Percentiles rank a stretch among this genome's conserved stretches.
These are phyloP conservation scores for Akanthomyces dipterigenus DNA, from an alignment of 2,329 filamentous ascomycete genomes.

Conservation along the genomic window DNA sequence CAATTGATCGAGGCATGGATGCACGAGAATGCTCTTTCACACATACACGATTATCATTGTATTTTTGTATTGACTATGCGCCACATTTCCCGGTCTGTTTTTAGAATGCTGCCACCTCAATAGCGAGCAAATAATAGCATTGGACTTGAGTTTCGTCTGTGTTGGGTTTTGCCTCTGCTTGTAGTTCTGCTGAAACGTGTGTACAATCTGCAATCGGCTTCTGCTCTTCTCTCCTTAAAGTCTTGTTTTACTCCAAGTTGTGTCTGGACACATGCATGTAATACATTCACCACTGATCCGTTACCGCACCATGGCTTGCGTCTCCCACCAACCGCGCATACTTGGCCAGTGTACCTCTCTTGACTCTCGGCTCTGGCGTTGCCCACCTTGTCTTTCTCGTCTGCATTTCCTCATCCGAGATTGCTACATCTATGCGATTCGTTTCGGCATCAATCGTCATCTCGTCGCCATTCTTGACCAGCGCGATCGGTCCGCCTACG, in stretches of 20 bases:
- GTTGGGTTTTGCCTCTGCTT: too few species aligned
- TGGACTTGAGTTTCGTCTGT: neutral
- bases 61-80: neutral
- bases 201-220: neutral
- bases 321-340: slow-evolving; percentile 84
- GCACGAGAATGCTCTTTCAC: neutral
- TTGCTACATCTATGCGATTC: slow-evolving; percentile 65
- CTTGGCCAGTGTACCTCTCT: slow-evolving; percentile 80
- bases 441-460: slow-evolving; percentile 80
- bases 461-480: slow-evolving; percentile 72
- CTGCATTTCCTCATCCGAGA: slow-evolving; percentile 64
- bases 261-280: neutral
- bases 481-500: slow-evolving; percentile 78
- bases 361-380: slow-evolving; percentile 64
- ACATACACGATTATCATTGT: neutral
- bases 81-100: neutral
- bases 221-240: neutral
- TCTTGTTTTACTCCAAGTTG: neutral
- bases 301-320: slow-evolving; percentile 86
- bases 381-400: slow-evolving; percentile 60
- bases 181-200: neutral
- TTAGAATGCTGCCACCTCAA: neutral
- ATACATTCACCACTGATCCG: slow-evolving; percentile 45
- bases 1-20: slow-evolving; percentile 45
- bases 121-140: slow-evolving; percentile 10